phyloP scores from a whole-genome alignment of 2,329 filamentous ascomycete genomes.

The Chaetomium sp. region DNA sequence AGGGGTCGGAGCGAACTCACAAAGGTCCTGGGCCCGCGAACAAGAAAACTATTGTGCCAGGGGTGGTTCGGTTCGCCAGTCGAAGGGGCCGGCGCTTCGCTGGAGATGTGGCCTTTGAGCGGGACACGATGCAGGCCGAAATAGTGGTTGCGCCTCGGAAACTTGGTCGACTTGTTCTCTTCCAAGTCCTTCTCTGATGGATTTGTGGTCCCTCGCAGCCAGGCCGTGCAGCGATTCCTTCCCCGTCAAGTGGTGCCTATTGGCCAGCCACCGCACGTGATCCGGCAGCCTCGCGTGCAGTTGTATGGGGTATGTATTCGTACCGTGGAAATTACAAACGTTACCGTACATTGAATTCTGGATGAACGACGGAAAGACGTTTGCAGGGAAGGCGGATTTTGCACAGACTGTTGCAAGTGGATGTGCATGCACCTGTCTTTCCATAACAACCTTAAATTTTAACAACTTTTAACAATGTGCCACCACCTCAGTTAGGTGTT shows the following conservation, averaged over 20 bases:
- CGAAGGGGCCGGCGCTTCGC: slow-evolving; percentile 9
- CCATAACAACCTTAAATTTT: too few relatives aligned
- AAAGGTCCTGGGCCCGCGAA: slow-evolving; percentile 15
- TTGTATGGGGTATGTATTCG: too few relatives aligned
- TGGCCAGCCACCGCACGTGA: slow-evolving; percentile 27
- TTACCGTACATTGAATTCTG: not conserved
- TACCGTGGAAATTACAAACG: not conserved
- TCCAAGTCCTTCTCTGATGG: slow-evolving; percentile 28
- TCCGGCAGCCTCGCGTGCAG: slow-evolving; percentile 24
- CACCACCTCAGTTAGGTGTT: too few relatives aligned
- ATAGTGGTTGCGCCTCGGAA: slow-evolving; percentile 27
- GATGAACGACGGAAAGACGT: too few relatives aligned
- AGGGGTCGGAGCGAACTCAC: slow-evolving; percentile 31
- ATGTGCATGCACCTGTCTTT: too few relatives aligned
- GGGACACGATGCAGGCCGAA: slow-evolving; percentile 29
- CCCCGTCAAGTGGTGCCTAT: slow-evolving; percentile 17
- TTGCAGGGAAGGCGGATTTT: too few relatives aligned
- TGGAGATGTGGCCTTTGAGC: slow-evolving; percentile 9
- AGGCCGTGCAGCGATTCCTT: slow-evolving; percentile 9
- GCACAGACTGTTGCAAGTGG: too few relatives aligned
- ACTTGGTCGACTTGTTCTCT: slow-evolving; percentile 31
- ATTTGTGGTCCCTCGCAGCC: slow-evolving; percentile 31
- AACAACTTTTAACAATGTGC: too few relatives aligned
- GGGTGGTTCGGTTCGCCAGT: not conserved
- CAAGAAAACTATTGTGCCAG: slow-evolving; percentile 4